These are phyloP conservation scores for Picochlorum sp. DNA, from an alignment of 139 green algal genomes.

Conservation along the genomic window DNA sequence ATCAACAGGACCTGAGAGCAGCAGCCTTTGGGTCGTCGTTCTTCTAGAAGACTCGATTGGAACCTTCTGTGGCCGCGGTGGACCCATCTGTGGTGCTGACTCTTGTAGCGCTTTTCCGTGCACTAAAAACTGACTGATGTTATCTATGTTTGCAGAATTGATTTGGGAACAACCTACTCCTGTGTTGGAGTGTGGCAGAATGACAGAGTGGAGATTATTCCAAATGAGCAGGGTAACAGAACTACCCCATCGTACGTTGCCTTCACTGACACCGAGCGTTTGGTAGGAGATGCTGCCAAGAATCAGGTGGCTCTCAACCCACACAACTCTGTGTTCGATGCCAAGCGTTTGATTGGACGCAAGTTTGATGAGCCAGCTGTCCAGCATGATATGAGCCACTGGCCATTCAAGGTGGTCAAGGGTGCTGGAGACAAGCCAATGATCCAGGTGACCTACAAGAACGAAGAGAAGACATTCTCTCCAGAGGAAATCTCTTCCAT, in stretches of 20 bases:
- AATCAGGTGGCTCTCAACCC: slow-evolving; percentile 91
- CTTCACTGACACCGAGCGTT: slow-evolving; percentile 91
- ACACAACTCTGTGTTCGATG: slow-evolving; percentile 94
- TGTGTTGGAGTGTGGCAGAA: slow-evolving; percentile 92
- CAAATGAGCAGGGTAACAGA: slow-evolving; percentile 77
- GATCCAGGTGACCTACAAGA: slow-evolving; percentile 91
- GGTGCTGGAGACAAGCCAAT: slow-evolving; percentile 80
- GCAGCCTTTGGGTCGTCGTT: too few species aligned
- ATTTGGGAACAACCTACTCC: slow-evolving; percentile 79
- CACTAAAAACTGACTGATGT: neutral
- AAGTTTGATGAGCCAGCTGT: slow-evolving; percentile 77
- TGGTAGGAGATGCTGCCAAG: slow-evolving; percentile 94
- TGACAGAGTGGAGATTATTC: slow-evolving; percentile 86
- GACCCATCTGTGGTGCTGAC: neutral
- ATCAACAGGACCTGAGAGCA: too few species aligned
- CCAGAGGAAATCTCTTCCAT: slow-evolving; percentile 96
- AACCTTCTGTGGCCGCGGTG: neutral
- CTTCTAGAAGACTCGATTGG: too few species aligned
- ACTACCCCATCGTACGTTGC: slow-evolving; percentile 63
- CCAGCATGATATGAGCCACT: slow-evolving; percentile 82
- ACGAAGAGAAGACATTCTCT: slow-evolving; percentile 86
- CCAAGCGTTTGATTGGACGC: slow-evolving; percentile 93
- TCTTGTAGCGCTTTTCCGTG: neutral
- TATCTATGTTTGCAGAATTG: slow-evolving; percentile 41
- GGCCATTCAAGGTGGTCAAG: slow-evolving; percentile 64